These are phyloP conservation scores for Epichloe coenophiala DNA, from an alignment of 2,329 filamentous ascomycete species.

Conservation along the genomic window DNA sequence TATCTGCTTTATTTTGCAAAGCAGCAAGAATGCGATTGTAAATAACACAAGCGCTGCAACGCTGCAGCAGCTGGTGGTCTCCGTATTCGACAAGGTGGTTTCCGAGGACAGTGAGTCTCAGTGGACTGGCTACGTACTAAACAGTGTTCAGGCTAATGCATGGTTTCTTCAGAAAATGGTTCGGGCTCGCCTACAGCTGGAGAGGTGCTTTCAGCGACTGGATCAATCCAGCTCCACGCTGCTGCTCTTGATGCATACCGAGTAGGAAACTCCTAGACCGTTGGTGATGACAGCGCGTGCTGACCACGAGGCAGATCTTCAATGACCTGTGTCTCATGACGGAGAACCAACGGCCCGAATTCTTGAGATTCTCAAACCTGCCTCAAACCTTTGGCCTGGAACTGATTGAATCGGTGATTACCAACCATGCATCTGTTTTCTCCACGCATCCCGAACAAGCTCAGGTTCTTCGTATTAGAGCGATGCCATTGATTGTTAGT, in stretches of 20 bases:
- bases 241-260: slow-evolving; percentile 78
- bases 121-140: background rate
- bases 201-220: slow-evolving; percentile 54
- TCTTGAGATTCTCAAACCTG: slow-evolving; percentile 64
- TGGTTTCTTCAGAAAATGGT: slow-evolving; percentile 20
- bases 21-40: slow-evolving; percentile 83
- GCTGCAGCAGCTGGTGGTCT: slow-evolving; percentile 81
- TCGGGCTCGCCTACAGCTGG: slow-evolving; percentile 45
- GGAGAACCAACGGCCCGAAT: slow-evolving; percentile 71
- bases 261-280: slow-evolving; percentile 26
- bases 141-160: background rate
- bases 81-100: slow-evolving; percentile 84
- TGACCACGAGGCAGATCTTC: slow-evolving; percentile 46
- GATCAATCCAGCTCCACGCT: slow-evolving; percentile 51
- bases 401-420: slow-evolving; percentile 79
- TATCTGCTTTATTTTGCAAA: slow-evolving; percentile 83
- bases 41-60: slow-evolving; percentile 96
- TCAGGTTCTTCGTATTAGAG: slow-evolving; percentile 58
- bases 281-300: background rate
- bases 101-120: slow-evolving; percentile 54
- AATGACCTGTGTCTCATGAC: slow-evolving; percentile 82
- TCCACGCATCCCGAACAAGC: slow-evolving; percentile 66
- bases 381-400: slow-evolving; percentile 78
- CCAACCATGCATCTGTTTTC: slow-evolving; percentile 74
- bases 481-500: slow-evolving; percentile 74